Evolutionary conservation across 1,139 yeast genomes (phyloP), one percentile per base, ranked within the genome.

Genomic region (Taiozyma onychis): DNA sequence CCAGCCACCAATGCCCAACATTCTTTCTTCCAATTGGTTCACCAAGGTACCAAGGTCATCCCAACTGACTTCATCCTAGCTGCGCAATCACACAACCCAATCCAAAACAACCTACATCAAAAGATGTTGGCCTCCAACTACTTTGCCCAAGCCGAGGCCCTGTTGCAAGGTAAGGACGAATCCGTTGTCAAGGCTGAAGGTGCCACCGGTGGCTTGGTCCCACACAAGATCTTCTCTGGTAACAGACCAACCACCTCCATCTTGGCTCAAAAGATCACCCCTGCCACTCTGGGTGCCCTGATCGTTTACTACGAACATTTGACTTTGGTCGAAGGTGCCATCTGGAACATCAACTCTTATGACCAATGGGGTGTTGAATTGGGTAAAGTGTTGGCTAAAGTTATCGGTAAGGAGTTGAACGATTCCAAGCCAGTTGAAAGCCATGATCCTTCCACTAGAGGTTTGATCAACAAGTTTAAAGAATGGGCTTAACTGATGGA

Each of bases 361-460:
- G 99, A 93, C 77, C 99, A 93, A 79, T 93, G 98, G 97, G 99
- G 99, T 73, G 99, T 93, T 65, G 99, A 93, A 77, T 86, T 93
- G 65, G 99, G 99, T 70, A 93, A 93, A 78, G 95, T 87, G 49
- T 82, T 93, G 68, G 99, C 99, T 67, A 93, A 93, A 84, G 95
- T 80, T 56, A 93, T 93, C 67, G 95, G 95, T 62, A 79, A 80
- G 64, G 97, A 93, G 75, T 83, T 93, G 68, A 84, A 85, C 58
- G 82, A 78, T 66, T 66, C 74, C 49, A 68, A 71, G 46, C 72
- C 75, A 47, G 84, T 88, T 52, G 66, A 74, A 43, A 66, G 82
- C 54, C 99, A 93, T 71, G 99, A 93, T 68, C 84, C 85, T 43
- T 88, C 96, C 49, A 93, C 99, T 64, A 87, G 85, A 67, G 89